Evolutionary conservation across 1,139 yeast species (phyloP), one percentile per base, ranked within the genome.

Genomic region (Candida tropicalis): DNA sequence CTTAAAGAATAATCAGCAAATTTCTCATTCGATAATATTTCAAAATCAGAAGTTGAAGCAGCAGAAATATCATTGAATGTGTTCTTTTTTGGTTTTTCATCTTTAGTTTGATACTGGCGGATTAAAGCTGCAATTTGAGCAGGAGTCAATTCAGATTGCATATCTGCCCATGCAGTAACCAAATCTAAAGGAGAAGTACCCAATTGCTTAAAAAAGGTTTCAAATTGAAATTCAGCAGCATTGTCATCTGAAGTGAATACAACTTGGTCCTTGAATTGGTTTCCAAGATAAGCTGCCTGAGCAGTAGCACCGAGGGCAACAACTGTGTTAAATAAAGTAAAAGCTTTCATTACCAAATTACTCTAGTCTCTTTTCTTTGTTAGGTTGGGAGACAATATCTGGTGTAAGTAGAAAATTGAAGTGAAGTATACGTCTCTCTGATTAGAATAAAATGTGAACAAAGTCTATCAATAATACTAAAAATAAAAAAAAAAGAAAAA

Each of bases 1-100:
- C 81, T 65, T 42, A 77, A 56, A 11, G 67, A 43, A 50, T 77
- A 66, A 13, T 63, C 68, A n/a, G 57, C 50, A 47, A 64, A 69
- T 41, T 63, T 58, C 3, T 54, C 56, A 39, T 49, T 51, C 8
- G 56, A 41, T 9, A 65, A 52, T 2, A 52, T 44, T 40, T 66
- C 65, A 49, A 63, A 63, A 4, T 41, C 12, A 16, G 25, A 28
- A 11, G 38, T 15, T 11, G 42, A 16, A 2, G 23, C 25, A 13
- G 39, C 23, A 5, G 27, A 12, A 10, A 42, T 16, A 4, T 38
- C 20, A n/a, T 40, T 42, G 17, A 36, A 35, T 7, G n/a, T 26
- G 24, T 39, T 46, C 18, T 40, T 47, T 20, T 38, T 38, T 13
- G 41, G 46, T 13, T 33, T 40, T 25, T 37, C 29, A n/a, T 37